Base-by-base conservation (phyloP, 805 yeast genomes). In the Ogataea trehaloabstinens region DNA sequence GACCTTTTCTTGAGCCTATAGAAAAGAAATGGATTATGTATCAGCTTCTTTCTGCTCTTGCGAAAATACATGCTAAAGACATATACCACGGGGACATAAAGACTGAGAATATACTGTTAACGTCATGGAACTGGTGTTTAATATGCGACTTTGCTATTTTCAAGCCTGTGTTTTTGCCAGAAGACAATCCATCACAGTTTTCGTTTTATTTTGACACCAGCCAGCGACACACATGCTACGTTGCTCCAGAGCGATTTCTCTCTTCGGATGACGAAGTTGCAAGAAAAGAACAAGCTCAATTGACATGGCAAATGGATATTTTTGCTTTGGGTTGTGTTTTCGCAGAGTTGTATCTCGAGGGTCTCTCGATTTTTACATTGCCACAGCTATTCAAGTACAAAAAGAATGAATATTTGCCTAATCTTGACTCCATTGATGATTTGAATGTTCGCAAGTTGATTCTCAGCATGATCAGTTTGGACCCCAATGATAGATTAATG, bases 201-300 rank as follows among this genome's bases (percentile, higher is more conserved):
- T 80, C 93, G 1, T 93, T 91, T 55, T 93, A 82, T 61, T 93
- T 90, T 57, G 98, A 93, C 63, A 86, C 91, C 3, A 85, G 95
- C 2, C 86, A 79, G 56, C 70, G 97, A 47, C 72, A 96, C 52
- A 75, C 79, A 2, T 93, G 99, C 61, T 91, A 91, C 60, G 61
- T 93, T 30, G 98, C 99, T 0, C 99, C 99, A 0, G 99, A 93
- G 58, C 67, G 99, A 48, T 91, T 93, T 53, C 44, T 68, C 52
- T 51, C 64, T 44, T 49, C 64, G 4, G 55, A 54, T 2, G 60
- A 53, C 4, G 57, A 51, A 5, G 49, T 49, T 29, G 30, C 34
- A 18, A 13, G 31, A 29, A 35, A 35, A 22, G 6, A 32, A 17
- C 22, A 30, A 16, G 40, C 69, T 60, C 2, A 48, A 11, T 56